Base-by-base conservation (phyloP, 2,329 filamentous ascomycete genomes). In the Aureobasidium sp. region DNA sequence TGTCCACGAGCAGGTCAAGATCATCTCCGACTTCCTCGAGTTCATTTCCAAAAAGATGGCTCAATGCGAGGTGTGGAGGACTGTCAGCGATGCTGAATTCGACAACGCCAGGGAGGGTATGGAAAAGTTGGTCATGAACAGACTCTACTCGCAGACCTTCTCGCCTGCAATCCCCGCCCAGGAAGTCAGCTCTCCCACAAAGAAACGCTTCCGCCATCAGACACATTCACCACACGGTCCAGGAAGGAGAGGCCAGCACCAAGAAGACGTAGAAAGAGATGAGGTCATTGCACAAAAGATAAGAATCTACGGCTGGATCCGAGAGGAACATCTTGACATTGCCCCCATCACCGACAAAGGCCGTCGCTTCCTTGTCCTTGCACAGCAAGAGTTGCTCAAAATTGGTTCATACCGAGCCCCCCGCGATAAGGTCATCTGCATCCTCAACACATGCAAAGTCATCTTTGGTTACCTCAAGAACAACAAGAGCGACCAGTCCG, bases 41-140 rank as follows among this genome's bases (percentile, higher is more conserved):
- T 99, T 99, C 71, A 99, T 99, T 66, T 89, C 90, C 60, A 96
- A 96, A 77, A 97, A 97, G 78, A 99, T 99, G 95, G 91, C 88
- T 15, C 84, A 91, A 66, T 99, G 94, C 71, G 94, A 99, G 65
- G 91, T 99, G 3, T 99, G 94, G 94, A 86, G 90, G 63, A 90
- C 94, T 37, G 90, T 97, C 0, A 96, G 92, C 0, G 94, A 99
- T 73, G 90, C 90, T 41, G 94, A 99, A 71, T 99, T 99, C 69
- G 94, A 99, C 75, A 99, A 99, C 74, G 94, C 94, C 15, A 87
- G 92, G 68, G 94, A 99, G 77, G 94, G 94, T 37, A 99, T 99
- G 94, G 94, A 99, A 78, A 99, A 99, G 74, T 82, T 99, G 4
- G 95, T 99, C 67, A 99, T 99, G 95, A 99, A 99, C 73, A 82